Percentiles rank a stretch among this genome's conserved stretches.
These are phyloP conservation scores for Melampsora larici-populina DNA, from an alignment of 1,284 basidiomycete genomes.

Conservation along the genomic window DNA sequence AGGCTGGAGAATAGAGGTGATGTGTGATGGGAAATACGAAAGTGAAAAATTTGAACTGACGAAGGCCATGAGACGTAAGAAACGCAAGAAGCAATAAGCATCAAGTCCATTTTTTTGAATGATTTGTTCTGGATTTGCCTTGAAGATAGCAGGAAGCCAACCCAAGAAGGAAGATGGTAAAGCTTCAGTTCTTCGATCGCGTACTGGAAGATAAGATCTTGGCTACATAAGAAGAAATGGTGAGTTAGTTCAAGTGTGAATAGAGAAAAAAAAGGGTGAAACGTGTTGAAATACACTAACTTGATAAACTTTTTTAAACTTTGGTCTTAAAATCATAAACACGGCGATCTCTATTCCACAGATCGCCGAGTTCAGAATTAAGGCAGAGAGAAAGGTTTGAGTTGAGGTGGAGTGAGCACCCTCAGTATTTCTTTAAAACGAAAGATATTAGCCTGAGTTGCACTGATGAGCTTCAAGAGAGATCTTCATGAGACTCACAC, in stretches of 20 bases:
- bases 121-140: conserved; percentile 50
- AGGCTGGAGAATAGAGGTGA: background rate
- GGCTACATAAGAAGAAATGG: conserved; percentile 19
- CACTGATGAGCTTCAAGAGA: background rate
- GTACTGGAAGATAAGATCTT: conserved; percentile 15
- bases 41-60: conserved; percentile 53
- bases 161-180: conserved; percentile 53
- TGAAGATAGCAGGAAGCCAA: conserved; percentile 54
- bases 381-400: conserved; percentile 51
- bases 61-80: conserved; percentile 64
- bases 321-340: conserved; percentile 54
- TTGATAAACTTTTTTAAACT: conserved; percentile 55
- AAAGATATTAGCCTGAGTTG: background rate
- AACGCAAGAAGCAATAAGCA: conserved; percentile 89
- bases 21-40: background rate
- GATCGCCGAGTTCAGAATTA: conserved; percentile 52
- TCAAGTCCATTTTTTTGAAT: conserved; percentile 74
- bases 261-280: conserved; percentile 29
- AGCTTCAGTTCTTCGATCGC: conserved; percentile 51
- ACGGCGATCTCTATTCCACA: conserved; percentile 50
- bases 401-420: conserved; percentile 46
- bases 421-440: background rate
- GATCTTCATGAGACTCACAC: conserved; percentile 1
- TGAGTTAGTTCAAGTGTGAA: background rate
- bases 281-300: conserved; percentile 50